Base-by-base conservation (phyloP, 768 basidiomycete species). In the Suillus placidus region DNA sequence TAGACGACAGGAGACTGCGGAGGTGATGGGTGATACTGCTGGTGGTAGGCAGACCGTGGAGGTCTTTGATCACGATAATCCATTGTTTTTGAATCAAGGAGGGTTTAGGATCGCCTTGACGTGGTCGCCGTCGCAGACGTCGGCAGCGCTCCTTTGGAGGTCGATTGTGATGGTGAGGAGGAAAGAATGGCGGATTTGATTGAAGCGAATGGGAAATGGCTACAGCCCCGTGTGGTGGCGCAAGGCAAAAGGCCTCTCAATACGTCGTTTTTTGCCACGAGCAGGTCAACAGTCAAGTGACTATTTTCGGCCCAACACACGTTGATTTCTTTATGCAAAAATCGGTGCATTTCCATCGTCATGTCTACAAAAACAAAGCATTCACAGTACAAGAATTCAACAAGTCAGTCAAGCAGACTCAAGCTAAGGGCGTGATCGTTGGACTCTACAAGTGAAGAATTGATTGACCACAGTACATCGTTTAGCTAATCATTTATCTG, bases 21-120 rank as follows among this genome's bases (percentile, higher is more conserved):
- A 6, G 78, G 78, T 61, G 79, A 82, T 2, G 79, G 76, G 60
- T 82, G 78, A 23, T 80, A 72, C 1, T 78, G 80, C 38, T 74
- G 71, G 60, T 83, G 87, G 49, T 86, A 81, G 63, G 82, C 80
- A 66, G 85, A 79, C 65, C 86, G 84, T 51, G 85, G 85, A n/a
- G 85, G 86, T 49, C 61, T 34, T 72, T 80, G 80, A 73, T 84
- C 83, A 65, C 79, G 75, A 64, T 77, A 69, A 65, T 82, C 81
- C 83, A 83, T 83, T 38, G 61, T 63, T 42, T 40, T 42, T 16
- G 14, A 9, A 43, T 57, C 18, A 60, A 60, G 13, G 34, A 51
- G 20, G 14, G 49, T 10, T 18, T 34, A 3, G 8, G 9, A 58
- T 62, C 34, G 14, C 61, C 55, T 20, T 35, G 20, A 23, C 26